Conservation (phyloP, 2,329 filamentous ascomycete genomes). For the Hymenoscyphus linearis region DNA sequence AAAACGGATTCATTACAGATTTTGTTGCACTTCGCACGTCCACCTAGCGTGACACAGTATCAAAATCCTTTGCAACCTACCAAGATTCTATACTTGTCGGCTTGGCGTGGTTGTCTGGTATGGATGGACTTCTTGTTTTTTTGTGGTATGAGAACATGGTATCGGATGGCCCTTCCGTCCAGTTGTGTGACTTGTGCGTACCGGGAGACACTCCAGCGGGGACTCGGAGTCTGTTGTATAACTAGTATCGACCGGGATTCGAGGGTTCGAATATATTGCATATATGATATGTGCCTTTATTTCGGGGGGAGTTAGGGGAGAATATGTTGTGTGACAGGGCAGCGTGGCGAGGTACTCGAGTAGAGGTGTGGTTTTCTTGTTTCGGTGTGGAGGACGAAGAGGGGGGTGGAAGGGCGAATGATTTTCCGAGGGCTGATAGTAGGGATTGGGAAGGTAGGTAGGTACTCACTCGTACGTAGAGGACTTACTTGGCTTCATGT, state of each 20-base stretch:
- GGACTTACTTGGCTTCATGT: too few species aligned
- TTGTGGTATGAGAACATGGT: not conserved
- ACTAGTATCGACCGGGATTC: not conserved
- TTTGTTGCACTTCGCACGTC: slow-evolving; percentile 20
- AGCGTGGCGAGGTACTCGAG: not conserved
- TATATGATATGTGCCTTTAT: not conserved
- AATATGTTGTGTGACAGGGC: not conserved
- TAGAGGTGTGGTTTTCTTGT: not conserved
- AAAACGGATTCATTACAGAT: not conserved
- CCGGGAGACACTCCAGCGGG: not conserved
- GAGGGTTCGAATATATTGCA: not conserved
- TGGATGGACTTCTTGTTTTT: too few species aligned
- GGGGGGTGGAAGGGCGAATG: slow-evolving; percentile 45
- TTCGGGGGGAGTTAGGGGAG: not conserved
- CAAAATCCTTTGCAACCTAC: not conserved
- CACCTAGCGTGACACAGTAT: slow-evolving; percentile 1
- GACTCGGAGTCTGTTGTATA: not conserved
- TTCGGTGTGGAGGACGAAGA: not conserved
- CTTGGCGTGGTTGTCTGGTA: too few species aligned
- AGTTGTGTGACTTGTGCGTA: not conserved
- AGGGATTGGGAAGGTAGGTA: slow-evolving; percentile 66
- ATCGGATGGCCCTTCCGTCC: not conserved
- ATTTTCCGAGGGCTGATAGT: slow-evolving; percentile 74
- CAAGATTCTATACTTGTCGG: too few species aligned
- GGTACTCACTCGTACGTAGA: too few species aligned